A percentile compares a stretch with the other conserved stretches of the same genome.
Evolutionary conservation across 768 basidiomycete species (phyloP).

Genomic region (Termitomyces sp.): DNA sequence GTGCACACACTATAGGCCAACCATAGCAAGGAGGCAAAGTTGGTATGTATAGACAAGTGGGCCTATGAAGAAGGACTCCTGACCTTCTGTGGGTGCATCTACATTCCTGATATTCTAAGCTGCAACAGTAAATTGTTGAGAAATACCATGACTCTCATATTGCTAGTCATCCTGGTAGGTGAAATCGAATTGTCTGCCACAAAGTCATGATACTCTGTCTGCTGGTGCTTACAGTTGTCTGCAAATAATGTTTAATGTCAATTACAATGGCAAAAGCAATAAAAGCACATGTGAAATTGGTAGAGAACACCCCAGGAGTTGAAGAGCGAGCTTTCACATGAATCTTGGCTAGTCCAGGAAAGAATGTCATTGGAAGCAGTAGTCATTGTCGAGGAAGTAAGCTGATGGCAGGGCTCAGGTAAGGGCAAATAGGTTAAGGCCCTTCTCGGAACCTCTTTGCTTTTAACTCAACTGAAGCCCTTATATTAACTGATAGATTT

Average conservation of each 20-base stretch:
- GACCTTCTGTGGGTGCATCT: too few species aligned
- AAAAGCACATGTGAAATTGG: slow-evolving; percentile 64
- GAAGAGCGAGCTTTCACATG: slow-evolving; percentile 79
- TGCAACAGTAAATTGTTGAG: too few species aligned
- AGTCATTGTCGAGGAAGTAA: slow-evolving; percentile 36
- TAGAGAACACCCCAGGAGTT: slow-evolving; percentile 79
- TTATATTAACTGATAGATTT: slow-evolving; percentile 54
- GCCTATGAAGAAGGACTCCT: too few species aligned
- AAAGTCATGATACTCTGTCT: slow-evolving; percentile 75
- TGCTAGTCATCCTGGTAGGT: too few species aligned
- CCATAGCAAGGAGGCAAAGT: too few species aligned
- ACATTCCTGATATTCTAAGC: too few species aligned
- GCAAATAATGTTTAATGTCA: slow-evolving; percentile 23
- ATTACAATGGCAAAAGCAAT: slow-evolving; percentile 13
- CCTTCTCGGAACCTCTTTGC: slow-evolving; percentile 20
- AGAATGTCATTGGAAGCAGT: slow-evolving; percentile 63
- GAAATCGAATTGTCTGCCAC: slow-evolving; percentile 79
- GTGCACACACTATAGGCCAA: too few species aligned
- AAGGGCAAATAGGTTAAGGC: slow-evolving; percentile 21
- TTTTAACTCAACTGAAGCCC: slow-evolving; percentile 39
- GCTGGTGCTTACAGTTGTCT: slow-evolving; percentile 63
- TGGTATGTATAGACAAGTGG: too few species aligned
- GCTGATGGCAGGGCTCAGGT: slow-evolving; percentile 23
- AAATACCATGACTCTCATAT: too few species aligned
- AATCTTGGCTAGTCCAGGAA: slow-evolving; percentile 86